Percentiles rank a stretch among this genome's conserved stretches.
These are phyloP conservation scores for Chamaecrista fasciculata DNA, from an alignment of 306 rosid genomes.

Conservation along the genomic window DNA sequence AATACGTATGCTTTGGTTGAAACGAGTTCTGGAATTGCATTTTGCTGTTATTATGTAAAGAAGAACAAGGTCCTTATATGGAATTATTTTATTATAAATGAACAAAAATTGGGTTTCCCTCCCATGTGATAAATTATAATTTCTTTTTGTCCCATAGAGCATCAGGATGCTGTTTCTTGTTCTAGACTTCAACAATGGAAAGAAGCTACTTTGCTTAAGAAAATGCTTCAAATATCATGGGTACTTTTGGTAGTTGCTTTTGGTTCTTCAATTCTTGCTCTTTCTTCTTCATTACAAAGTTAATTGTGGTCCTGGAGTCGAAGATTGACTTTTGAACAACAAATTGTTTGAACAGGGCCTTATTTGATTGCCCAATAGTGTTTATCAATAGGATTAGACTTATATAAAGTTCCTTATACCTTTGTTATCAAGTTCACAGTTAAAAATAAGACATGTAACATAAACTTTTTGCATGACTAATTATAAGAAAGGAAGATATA, in stretches of 20 bases:
- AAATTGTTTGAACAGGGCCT: constrained; percentile 3
- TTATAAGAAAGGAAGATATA: too few species aligned
- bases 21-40: constrained; percentile 8
- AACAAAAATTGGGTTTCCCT: neutral
- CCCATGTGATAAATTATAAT: neutral
- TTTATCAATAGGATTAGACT: too few species aligned
- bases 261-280: neutral
- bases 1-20: neutral
- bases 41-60: neutral
- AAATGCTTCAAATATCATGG: neutral
- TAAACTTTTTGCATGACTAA: too few species aligned
- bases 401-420: too few species aligned
- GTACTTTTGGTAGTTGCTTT: neutral
- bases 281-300: neutral
- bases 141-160: neutral
- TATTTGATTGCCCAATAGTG: constrained; percentile 27
- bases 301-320: neutral
- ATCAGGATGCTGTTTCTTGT: neutral
- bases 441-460: too few species aligned
- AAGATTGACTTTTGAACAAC: constrained; percentile 13
- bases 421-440: too few species aligned
- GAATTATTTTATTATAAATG: neutral
- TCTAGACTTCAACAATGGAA: neutral
- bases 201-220: neutral
- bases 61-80: neutral